A percentile compares a stretch with the other conserved stretches of the same genome.
Evolutionary conservation across 2,329 filamentous ascomycete genomes (phyloP).

Genomic region (Venturia oleaginea): DNA sequence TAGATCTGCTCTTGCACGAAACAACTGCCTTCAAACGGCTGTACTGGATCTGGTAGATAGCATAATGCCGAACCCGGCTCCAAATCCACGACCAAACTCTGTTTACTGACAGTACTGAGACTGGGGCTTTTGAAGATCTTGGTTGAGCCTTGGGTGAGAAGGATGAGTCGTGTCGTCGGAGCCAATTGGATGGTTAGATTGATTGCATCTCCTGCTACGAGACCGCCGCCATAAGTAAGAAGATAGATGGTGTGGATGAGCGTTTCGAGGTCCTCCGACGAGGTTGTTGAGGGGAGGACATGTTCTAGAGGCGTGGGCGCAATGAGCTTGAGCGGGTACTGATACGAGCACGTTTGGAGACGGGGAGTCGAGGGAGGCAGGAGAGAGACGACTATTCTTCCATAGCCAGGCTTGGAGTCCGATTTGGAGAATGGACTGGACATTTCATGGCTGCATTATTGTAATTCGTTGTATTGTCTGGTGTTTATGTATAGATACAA

Average conservation of each 20-base stretch:
- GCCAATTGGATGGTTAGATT: constrained; percentile 61
- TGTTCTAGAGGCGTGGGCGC: constrained; percentile 61
- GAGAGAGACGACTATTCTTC: constrained; percentile 63
- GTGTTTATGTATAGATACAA: background rate
- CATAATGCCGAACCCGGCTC: constrained; percentile 43
- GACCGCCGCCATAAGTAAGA: constrained; percentile 86
- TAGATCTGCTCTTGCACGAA: constrained; percentile 83
- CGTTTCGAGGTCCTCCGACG: constrained; percentile 21
- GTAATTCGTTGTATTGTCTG: background rate
- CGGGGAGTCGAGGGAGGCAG: constrained; percentile 64
- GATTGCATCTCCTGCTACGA: constrained; percentile 80
- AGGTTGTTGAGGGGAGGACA: constrained; percentile 29
- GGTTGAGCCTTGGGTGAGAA: constrained; percentile 66
- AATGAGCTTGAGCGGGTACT: constrained; percentile 92
- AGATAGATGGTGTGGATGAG: constrained; percentile 68
- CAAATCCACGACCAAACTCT: constrained; percentile 41
- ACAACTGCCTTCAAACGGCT: constrained; percentile 75
- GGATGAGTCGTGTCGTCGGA: constrained; percentile 52
- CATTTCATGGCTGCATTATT: constrained; percentile 16
- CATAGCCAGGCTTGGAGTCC: constrained; percentile 65
- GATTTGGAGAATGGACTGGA: constrained; percentile 69
- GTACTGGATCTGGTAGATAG: constrained; percentile 81
- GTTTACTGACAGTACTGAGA: constrained; percentile 35
- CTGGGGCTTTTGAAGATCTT: constrained; percentile 82
- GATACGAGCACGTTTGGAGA: constrained; percentile 69